These are phyloP conservation scores for Ophiognomonia clavigignenti-juglandacearum DNA, from an alignment of 2,329 filamentous ascomycete genomes.

Conservation along the genomic window DNA sequence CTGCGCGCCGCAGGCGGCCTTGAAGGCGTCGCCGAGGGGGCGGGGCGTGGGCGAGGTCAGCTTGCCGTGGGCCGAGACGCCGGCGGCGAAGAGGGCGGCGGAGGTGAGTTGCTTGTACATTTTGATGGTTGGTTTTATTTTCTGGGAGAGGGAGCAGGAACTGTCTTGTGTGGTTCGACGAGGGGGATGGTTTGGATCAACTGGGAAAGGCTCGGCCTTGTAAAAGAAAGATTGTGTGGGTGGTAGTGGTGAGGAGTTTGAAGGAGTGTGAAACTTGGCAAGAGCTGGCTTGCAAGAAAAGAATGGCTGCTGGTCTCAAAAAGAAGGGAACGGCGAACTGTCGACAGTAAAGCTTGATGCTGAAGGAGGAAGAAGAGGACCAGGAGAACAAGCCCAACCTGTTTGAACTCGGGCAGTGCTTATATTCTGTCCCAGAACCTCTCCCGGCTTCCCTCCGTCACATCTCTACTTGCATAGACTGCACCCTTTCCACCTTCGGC, in stretches of 20 bases:
- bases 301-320: slow-evolving; percentile 15
- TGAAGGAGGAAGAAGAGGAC: slow-evolving; percentile 7
- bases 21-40: slow-evolving; percentile 45
- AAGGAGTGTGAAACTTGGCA: slow-evolving; percentile 11
- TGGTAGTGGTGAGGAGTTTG: neutral
- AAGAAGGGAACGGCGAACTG: slow-evolving; percentile 7
- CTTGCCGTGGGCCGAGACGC: slow-evolving; percentile 49
- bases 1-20: slow-evolving; percentile 48
- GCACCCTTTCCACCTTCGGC: slow-evolving; percentile 3
- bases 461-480: neutral
- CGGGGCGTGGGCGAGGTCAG: slow-evolving; percentile 43
- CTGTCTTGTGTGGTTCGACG: neutral
- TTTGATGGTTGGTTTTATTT: slow-evolving; percentile 4
- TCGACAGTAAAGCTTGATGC: slow-evolving; percentile 11
- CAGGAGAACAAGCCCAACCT: neutral
- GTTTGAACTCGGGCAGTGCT: neutral
- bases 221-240: slow-evolving; percentile 9
- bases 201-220: slow-evolving; percentile 13
- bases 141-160: neutral
- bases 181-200: slow-evolving; percentile 6
- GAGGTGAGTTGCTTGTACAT: slow-evolving; percentile 18
- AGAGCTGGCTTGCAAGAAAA: slow-evolving; percentile 17
- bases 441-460: neutral
- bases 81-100: slow-evolving; percentile 31
- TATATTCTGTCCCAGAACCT: slow-evolving; percentile 12